phyloP scores from a whole-genome alignment of 2,329 filamentous ascomycete genomes.

The Septoria linicola region DNA sequence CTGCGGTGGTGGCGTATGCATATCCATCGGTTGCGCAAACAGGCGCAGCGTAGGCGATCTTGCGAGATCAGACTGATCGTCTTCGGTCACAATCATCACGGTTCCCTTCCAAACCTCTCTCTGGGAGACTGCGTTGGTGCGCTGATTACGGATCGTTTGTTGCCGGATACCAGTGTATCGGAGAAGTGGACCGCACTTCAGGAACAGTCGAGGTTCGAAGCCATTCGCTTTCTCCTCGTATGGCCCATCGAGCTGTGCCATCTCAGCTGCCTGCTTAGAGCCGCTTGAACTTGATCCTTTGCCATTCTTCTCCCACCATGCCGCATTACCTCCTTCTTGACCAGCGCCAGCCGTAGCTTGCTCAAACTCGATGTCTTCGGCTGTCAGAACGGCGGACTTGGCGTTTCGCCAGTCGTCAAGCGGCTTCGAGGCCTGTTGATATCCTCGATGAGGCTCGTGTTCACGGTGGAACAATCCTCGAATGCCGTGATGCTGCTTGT shows the following conservation, averaged over 20 bases:
- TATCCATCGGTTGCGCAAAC: conserved; percentile 81
- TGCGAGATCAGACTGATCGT: conserved; percentile 79
- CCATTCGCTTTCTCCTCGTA: conserved; percentile 65
- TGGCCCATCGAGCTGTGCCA: conserved; percentile 59
- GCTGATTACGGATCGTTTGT: conserved; percentile 48
- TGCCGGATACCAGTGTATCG: conserved; percentile 81
- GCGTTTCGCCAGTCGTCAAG: conserved; percentile 57
- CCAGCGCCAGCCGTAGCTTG: conserved; percentile 12
- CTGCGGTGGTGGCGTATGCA: conserved; percentile 76
- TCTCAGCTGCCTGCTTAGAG: conserved; percentile 39
- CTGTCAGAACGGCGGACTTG: conserved; percentile 40
- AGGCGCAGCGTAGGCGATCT: conserved; percentile 73
- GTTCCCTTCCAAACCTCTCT: conserved; percentile 88
- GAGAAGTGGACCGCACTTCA: conserved; percentile 87
- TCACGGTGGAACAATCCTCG: conserved; percentile 44
- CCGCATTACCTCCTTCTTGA: conserved; percentile 31
- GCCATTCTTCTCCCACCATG: conserved; percentile 70
- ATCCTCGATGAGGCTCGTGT: conserved; percentile 49
- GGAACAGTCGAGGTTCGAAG: conserved; percentile 79
- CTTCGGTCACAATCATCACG: conserved; percentile 91
- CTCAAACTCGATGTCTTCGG: conserved; percentile 47
- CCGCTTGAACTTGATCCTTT: conserved; percentile 27
- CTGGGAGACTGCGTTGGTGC: conserved; percentile 46
- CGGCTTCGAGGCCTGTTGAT: conserved; percentile 56
- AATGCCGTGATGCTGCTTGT: conserved; percentile 37